These are phyloP conservation scores for Penicillium digitatum DNA, from an alignment of 2,329 filamentous ascomycete genomes.

Conservation along the genomic window DNA sequence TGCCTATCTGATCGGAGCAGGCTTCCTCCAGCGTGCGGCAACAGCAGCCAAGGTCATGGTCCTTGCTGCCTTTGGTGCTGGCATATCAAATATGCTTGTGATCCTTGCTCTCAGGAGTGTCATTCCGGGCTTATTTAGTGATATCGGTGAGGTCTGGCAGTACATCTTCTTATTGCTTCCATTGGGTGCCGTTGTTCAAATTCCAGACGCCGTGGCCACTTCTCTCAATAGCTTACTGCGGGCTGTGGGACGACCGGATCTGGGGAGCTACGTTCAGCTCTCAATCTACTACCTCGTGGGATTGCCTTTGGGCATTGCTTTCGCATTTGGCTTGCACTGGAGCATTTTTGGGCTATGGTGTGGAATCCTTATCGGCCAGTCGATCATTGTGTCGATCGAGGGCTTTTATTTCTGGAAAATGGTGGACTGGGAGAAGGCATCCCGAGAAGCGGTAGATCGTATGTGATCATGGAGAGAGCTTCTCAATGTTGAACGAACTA, in stretches of 20 bases:
- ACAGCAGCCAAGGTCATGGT: constrained; percentile 71
- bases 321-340: constrained; percentile 71
- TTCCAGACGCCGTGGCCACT: constrained; percentile 73
- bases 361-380: constrained; percentile 66
- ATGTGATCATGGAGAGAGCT: neutral
- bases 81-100: constrained; percentile 67
- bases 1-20: constrained; percentile 85
- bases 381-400: constrained; percentile 51
- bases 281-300: constrained; percentile 78
- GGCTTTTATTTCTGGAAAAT: constrained; percentile 46
- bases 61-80: constrained; percentile 61
- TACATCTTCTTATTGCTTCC: constrained; percentile 67
- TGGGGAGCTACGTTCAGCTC: constrained; percentile 80
- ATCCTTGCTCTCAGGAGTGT: constrained; percentile 63
- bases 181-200: constrained; percentile 75
- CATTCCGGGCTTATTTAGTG: constrained; percentile 70
- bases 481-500: neutral
- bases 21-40: constrained; percentile 70
- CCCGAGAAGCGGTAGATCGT: constrained; percentile 3
- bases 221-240: constrained; percentile 78
- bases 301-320: constrained; percentile 70
- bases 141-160: constrained; percentile 61
- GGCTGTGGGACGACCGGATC: constrained; percentile 76
- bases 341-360: constrained; percentile 73
- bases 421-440: constrained; percentile 11